A percentile compares a stretch with the other conserved stretches of the same genome.
phyloP scores from a whole-genome alignment of 2,329 filamentous ascomycete species.

The Endocalyx cinctus region DNA sequence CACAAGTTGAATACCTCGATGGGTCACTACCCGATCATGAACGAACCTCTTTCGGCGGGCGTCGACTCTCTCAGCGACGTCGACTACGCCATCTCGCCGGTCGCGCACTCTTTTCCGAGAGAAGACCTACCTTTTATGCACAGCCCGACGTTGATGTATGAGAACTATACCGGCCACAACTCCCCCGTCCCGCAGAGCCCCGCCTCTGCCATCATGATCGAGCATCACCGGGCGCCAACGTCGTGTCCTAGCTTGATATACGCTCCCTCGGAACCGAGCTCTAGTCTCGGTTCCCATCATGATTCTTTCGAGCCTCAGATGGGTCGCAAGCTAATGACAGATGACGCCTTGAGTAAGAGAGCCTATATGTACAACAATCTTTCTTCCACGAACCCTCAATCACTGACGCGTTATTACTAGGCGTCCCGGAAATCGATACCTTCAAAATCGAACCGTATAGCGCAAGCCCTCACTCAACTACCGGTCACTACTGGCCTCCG shows the following conservation, averaged over 20 bases:
- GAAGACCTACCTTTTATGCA: constrained; percentile 54
- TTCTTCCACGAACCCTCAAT: too few relatives aligned
- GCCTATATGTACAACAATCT: too few relatives aligned
- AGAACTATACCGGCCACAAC: constrained; percentile 48
- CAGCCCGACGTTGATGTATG: constrained; percentile 54
- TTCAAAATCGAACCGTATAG: too few relatives aligned
- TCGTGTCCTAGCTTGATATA: constrained; percentile 60
- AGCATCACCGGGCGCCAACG: constrained; percentile 52
- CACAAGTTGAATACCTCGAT: constrained; percentile 36
- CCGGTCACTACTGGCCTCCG: constrained; percentile 41
- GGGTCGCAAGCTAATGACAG: constrained; percentile 48
- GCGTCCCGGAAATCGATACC: constrained; percentile 48
- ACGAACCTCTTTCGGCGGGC: constrained; percentile 48
- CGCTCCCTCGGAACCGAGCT: constrained; percentile 55
- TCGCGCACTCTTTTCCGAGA: constrained; percentile 48
- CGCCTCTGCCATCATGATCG: constrained; percentile 49
- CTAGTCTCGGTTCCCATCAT: constrained; percentile 55
- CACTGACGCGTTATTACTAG: constrained; percentile 32
- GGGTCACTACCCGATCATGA: constrained; percentile 39
- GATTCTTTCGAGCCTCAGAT: constrained; percentile 54
- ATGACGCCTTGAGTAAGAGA: constrained; percentile 53
- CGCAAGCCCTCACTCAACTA: constrained; percentile 44
- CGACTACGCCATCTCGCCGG: constrained; percentile 51
- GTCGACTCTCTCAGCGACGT: constrained; percentile 58
- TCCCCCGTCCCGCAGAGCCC: constrained; percentile 54